These are phyloP conservation scores for Selaginella moellendorffii DNA, from an alignment of 75 land plant species.

Conservation along the genomic window DNA sequence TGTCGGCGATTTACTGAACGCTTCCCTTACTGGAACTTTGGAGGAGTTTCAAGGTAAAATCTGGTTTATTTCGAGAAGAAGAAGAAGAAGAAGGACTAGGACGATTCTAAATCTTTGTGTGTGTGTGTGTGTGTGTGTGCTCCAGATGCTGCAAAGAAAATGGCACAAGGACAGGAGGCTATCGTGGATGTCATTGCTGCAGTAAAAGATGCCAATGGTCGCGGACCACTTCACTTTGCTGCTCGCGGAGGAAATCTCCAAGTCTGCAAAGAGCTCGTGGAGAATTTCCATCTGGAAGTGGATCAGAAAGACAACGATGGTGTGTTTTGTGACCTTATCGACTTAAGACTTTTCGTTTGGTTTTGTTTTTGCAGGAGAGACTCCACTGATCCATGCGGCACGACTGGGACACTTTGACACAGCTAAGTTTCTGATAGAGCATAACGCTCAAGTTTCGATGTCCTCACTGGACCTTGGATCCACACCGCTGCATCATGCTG, in stretches of 20 bases:
- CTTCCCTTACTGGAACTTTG: conserved; percentile 55
- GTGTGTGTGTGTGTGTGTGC: not conserved
- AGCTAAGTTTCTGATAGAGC: conserved; percentile 59
- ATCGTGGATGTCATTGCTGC: conserved; percentile 41
- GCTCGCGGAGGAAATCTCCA: conserved; percentile 79
- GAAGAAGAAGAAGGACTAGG: not conserved
- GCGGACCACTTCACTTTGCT: conserved; percentile 89
- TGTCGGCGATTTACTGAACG: conserved; percentile 57
- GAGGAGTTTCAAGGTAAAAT: conserved; percentile 63
- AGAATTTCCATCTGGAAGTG: conserved; percentile 53
- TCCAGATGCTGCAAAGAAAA: conserved; percentile 20
- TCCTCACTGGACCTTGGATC: conserved; percentile 60
- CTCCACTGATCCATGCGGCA: conserved; percentile 88
- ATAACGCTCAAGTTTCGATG: conserved; percentile 59
- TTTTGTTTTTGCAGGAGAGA: conserved; percentile 48
- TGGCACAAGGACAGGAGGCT: conserved; percentile 70
- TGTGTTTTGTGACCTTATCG: conserved; percentile 9
- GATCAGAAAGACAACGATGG: conserved; percentile 74
- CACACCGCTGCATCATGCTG: conserved; percentile 86
- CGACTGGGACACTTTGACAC: conserved; percentile 64
- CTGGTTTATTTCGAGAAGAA: not conserved
- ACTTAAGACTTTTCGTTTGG: not conserved
- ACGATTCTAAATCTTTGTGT: no score
- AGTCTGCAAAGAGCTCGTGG: conserved; percentile 74
- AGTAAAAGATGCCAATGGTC: conserved; percentile 89